These are phyloP conservation scores for Candida vaughaniae DNA, from an alignment of 805 yeast species.

Conservation along the genomic window DNA sequence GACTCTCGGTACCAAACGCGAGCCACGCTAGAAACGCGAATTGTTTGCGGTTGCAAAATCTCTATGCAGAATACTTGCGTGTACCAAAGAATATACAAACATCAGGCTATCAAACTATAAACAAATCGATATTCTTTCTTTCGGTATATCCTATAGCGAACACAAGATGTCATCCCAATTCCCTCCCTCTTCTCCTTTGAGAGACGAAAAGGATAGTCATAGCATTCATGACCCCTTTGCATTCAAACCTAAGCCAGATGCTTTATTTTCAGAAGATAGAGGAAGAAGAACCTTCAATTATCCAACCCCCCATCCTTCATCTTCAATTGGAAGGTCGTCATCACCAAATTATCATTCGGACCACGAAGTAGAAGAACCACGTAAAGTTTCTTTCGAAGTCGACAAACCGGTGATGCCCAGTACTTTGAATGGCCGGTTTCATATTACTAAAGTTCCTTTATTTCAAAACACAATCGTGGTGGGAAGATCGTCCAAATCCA, in stretches of 20 bases:
- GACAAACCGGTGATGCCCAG: slow-evolving; percentile 11
- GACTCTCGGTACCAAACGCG: too few species aligned
- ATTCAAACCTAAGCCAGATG: slow-evolving; percentile 1
- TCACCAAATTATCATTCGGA: slow-evolving; percentile 26
- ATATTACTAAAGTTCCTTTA: slow-evolving; percentile 39
- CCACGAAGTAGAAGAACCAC: slow-evolving; percentile 6
- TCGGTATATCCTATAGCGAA: background rate
- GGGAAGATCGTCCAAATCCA: slow-evolving; percentile 68
- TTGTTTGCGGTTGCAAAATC: background rate
- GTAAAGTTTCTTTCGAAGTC: slow-evolving; percentile 13
- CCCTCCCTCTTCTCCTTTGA: slow-evolving; percentile 55
- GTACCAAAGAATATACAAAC: background rate
- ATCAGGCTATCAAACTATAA: background rate
- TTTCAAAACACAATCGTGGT: slow-evolving; percentile 41
- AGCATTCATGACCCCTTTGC: slow-evolving; percentile 12
- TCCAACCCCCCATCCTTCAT: slow-evolving; percentile 75
- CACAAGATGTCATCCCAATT: slow-evolving; percentile 35
- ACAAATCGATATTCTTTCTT: background rate
- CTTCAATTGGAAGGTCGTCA: slow-evolving; percentile 40
- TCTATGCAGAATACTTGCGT: background rate
- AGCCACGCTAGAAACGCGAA: background rate
- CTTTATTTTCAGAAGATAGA: background rate
- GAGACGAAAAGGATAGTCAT: slow-evolving; percentile 24
- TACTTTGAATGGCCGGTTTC: slow-evolving; percentile 14
- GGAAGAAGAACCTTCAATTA: slow-evolving; percentile 21